Base-by-base conservation (phyloP, 2,329 filamentous ascomycete genomes). In the Reticulascus tulasneorum region DNA sequence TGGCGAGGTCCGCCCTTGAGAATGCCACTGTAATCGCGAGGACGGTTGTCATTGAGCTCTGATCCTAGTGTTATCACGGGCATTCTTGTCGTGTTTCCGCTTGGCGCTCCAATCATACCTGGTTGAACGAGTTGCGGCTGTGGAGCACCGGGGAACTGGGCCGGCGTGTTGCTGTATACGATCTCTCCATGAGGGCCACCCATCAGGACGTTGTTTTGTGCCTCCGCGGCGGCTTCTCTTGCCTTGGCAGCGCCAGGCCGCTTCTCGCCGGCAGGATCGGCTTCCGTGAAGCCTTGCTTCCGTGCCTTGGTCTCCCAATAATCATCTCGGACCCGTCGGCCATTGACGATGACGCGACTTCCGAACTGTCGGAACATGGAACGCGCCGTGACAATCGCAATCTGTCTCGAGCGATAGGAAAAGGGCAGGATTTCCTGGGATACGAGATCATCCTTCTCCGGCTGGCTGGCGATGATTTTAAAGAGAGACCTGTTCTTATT, bases 351-450 rank as follows among this genome's bases (percentile, higher is more conserved):
- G 34, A 98, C 84, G 45, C 93, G 79, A 60, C 90, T 96, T 31
- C 93, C 93, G 60, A 98, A 98, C 60, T 98, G 93, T 27, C 93
- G 82, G 63, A 97, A 98, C 93, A 98, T 98, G 50, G 91, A 97
- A 47, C 88, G 82, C 20, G 93, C 93, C 1, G 93, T 97, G 27
- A 98, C 93, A 45, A 98, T 96, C 33, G 93, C 93, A 50, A 98
- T 98, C 63, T 98, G 93, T 33, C 93, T 81, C n/a, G 93, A 98
- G 28, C 93, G 81, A 60, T 98, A 98, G 5, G 91, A 96, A 61
- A 97, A 98, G 0, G 93, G 93, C 15, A 98, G 69, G 39, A 97
- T 94, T 54, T 97, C 93, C 66, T 97, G 90, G 46, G 82, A 75
- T 31, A 98, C 95, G 12, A 98, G 72, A 54, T 97, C 89, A 59